Conservation (phyloP, 2,329 filamentous ascomycete species). For the Akanthomyces lecanii region DNA sequence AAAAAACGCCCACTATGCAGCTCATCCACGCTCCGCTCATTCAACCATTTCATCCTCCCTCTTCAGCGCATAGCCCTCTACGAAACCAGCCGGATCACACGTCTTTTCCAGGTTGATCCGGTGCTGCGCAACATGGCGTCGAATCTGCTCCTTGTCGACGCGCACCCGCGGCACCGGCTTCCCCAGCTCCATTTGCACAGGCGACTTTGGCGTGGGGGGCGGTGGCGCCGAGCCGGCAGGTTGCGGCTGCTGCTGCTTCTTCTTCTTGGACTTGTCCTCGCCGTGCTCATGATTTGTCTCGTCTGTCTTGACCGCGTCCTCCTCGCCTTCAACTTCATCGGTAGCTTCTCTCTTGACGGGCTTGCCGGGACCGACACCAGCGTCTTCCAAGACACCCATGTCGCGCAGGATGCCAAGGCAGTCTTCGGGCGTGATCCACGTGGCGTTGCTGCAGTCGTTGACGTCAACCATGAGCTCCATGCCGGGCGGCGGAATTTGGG, state of each 20-base stretch:
- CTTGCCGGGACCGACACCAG: constrained; percentile 43
- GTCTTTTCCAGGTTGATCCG: constrained; percentile 59
- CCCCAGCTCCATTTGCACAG: constrained; percentile 7
- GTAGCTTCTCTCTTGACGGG: constrained; percentile 24
- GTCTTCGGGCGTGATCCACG: constrained; percentile 83
- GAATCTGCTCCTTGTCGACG: constrained; percentile 53
- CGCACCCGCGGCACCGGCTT: constrained; percentile 42
- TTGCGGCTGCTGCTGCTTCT: constrained; percentile 12
- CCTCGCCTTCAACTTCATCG: constrained; percentile 23
- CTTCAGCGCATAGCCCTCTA: constrained; percentile 60
- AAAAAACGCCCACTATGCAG: constrained; percentile 12
- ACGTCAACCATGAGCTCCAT: constrained; percentile 57
- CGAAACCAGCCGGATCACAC: constrained; percentile 72
- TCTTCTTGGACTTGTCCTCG: constrained; percentile 28
- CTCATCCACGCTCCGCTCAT: background rate
- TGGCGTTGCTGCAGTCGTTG: constrained; percentile 67
- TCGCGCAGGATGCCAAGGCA: constrained; percentile 72
- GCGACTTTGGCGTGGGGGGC: constrained; percentile 17
- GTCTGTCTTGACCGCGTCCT: constrained; percentile 16
- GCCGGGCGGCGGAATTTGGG: constrained; percentile 25
- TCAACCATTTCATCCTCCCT: constrained; percentile 26
- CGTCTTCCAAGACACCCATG: constrained; percentile 68
- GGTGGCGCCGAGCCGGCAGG: background rate
- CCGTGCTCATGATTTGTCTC: constrained; percentile 21
- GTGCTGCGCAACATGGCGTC: constrained; percentile 62